These are phyloP conservation scores for Yarrowia yakushimensis DNA, from an alignment of 805 yeast species.

Conservation along the genomic window DNA sequence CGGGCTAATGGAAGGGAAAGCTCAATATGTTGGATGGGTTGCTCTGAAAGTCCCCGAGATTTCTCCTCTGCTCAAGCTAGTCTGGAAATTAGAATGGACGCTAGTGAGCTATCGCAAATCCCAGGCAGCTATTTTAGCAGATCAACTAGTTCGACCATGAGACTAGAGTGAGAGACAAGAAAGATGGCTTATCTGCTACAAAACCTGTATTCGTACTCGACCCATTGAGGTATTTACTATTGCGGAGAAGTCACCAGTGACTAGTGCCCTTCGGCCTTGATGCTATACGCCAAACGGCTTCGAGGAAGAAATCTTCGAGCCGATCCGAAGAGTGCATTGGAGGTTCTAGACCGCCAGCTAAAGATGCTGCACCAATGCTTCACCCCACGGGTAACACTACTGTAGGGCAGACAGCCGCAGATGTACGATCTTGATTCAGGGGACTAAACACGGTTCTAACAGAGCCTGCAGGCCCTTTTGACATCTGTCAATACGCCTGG, in stretches of 20 bases:
- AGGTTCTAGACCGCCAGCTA: neutral
- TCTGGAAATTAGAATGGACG: neutral
- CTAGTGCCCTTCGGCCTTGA: neutral
- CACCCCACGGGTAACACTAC: neutral
- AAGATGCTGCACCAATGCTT: neutral
- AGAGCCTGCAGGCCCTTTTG: no score
- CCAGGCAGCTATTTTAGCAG: neutral
- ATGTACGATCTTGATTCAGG: no score
- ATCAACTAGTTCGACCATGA: neutral
- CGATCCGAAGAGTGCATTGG: neutral
- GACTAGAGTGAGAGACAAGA: neutral
- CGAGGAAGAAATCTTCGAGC: neutral
- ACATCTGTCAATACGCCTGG: no score
- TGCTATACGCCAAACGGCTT: neutral
- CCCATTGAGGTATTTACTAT: neutral
- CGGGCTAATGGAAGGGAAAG: neutral
- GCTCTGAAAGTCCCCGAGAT: neutral
- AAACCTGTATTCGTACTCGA: no score
- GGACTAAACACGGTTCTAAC: no score
- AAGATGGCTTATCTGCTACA: neutral
- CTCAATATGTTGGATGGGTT: neutral
- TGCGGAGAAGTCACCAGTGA: neutral
- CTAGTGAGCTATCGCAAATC: conserved; percentile 2
- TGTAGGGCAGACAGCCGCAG: no score
- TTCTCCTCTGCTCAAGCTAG: neutral